Base-by-base conservation (phyloP, 495 filamentous ascomycete genomes). In the Aspergillus baeticus region DNA sequence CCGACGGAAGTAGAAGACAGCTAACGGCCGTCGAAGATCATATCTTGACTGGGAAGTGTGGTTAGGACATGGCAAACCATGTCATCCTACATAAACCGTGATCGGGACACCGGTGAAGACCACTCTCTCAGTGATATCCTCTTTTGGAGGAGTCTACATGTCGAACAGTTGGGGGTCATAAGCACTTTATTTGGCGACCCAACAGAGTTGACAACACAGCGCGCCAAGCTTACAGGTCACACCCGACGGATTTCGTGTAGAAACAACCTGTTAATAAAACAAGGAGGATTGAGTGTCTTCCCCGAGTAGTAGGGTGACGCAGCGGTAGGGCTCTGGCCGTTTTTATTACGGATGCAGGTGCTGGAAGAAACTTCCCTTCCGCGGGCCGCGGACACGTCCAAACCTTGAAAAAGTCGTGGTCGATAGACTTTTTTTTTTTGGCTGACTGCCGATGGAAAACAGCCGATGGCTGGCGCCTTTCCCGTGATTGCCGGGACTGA, bases 161-260 rank as follows among this genome's bases (percentile, higher is more conserved):
- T 42, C 17, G 38, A 10, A 42, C 38, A 42, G 38, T 20, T 17
- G 4, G 17, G 21, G 22, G 6, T 21, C 5, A 50, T 38, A 50
- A 38, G 34, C 47, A 50, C 47, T 38, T 50, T 50, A 50, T 23
- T 38, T 13, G 4, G 20, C 20, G 46, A 36, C 14, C 13, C 46
- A 45, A 18, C 17, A 18, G 22, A 11, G 31, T n/a, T 54, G 51
- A 54, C 51, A 54, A 46, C 41, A 33, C 31, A 36, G 29, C 29
- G 39, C 6, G 51, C 41, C 31, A 46, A 54, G 51, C 42, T 21
- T 22, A 44, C 41, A 46, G 33, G 41, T 50, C 17, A 36, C 31
- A n/a, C 20, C 21, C 7, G 22, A 15, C 13, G 8, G 31, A 11
- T 15, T 17, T 29, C 26, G 26, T 29, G 26, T 29, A 8, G 26